Evolutionary conservation across 2,329 filamentous ascomycete genomes (phyloP), one percentile per base, ranked within the genome.

Genomic region (Hirsutella rhossiliensis): DNA sequence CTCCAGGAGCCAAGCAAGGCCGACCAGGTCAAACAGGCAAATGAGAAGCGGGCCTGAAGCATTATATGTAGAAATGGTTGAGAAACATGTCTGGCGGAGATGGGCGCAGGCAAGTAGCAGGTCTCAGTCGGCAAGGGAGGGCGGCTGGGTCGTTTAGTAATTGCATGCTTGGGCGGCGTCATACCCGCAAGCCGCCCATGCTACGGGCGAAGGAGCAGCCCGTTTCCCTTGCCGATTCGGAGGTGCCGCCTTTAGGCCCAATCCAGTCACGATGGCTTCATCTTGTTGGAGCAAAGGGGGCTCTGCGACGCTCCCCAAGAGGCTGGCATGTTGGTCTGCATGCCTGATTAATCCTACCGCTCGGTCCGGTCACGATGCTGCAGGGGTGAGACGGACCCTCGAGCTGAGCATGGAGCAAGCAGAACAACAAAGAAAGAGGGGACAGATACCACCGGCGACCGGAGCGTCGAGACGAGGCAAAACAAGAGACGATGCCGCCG

Each of bases 101-200:
- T 36, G 27, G 46, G 38, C 44, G 47, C 45, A 43, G 44, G 42
- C 50, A 39, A 45, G 32, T 19, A 42, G 41, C 39, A 47, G 47
- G 55, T 56, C 51, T 57, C 55, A 57, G 44, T 47, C 50, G 23
- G 48, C 50, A 56, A 56, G 54, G 55, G 54, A 56, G 54, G 45
- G 43, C 36, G 15, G 43, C 46, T 38, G 20, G 43, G 36, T 46
- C 45, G 46, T 52, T 50, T 49, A 47, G 53, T 50, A 51, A 51
- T 48, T 41, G 42, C 45, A 47, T 46, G 46, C 46, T 46, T 45
- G 41, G 37, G 38, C 42, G 31, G 27, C 32, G 42, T 48, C 42
- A 45, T 38, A 19, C 31, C 20, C 41, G 45, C 27, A 31, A 11
- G 18, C 36, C 38, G 37, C 38, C 30, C 41, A 36, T 41, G 42